phyloP scores from a whole-genome alignment of 169 alveolate species.

The Cryptosporidium canis region DNA sequence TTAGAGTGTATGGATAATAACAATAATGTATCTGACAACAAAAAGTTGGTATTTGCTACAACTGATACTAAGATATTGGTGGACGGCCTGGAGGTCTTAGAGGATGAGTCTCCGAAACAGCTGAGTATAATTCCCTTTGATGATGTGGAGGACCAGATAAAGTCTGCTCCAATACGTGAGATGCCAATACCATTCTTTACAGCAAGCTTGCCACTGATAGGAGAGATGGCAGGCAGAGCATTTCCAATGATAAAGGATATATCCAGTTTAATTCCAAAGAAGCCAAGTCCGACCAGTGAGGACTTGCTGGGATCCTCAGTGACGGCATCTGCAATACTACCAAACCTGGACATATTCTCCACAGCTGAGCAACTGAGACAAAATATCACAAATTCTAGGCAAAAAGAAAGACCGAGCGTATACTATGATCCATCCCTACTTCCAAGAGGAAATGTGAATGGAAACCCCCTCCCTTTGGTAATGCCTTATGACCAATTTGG shows the following conservation, averaged over 20 bases:
- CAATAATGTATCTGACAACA: background rate
- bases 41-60: conserved; percentile 16
- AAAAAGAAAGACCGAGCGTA: conserved; percentile 27
- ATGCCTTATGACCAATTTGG: conserved; percentile 63
- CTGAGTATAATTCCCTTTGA: conserved; percentile 21
- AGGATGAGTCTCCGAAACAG: conserved; percentile 1
- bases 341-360: conserved; percentile 42
- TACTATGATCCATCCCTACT: conserved; percentile 50
- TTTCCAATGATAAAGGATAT: conserved; percentile 45
- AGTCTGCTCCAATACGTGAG: conserved; percentile 43
- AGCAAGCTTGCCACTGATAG: conserved; percentile 47
- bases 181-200: conserved; percentile 65
- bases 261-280: conserved; percentile 8
- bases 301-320: background rate
- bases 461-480: conserved; percentile 1
- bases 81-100: background rate
- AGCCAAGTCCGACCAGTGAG: background rate
- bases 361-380: conserved; percentile 60
- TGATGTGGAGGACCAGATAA: conserved; percentile 24
- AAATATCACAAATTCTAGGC: conserved; percentile 21
- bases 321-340: conserved; percentile 61
- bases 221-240: conserved; percentile 47
- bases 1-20: background rate
- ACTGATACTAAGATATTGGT: background rate
- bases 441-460: background rate